Evolutionary conservation across 2,329 filamentous ascomycete species (phyloP), one percentile per base, ranked within the genome.

Genomic region (Grosmannia serpens): DNA sequence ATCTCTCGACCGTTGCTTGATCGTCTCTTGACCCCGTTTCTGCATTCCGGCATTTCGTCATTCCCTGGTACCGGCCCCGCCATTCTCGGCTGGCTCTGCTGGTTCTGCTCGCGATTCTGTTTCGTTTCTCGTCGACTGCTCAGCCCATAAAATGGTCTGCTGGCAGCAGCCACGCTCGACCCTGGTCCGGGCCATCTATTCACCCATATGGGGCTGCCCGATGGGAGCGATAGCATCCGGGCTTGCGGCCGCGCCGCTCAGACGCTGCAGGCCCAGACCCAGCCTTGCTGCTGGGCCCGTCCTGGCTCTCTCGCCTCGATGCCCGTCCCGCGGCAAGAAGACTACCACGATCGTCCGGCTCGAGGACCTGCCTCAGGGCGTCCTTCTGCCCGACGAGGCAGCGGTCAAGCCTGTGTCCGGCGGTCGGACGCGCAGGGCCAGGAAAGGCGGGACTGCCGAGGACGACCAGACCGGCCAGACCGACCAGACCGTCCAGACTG

Each of bases 341-440:
- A 82, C 78, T 6, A 78, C 69, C 66, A 76, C 78, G 3, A 77
- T 76, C 1, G 64, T 84, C 63, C 79, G 72, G 60, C 71, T 85
- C 5, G 75, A 78, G 11, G 81, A 84, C 55, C 71, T 85, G 35
- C 80, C 79, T 6, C 83, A 86, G 68, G 82, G 83, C 5, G 67
- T 72, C 5, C 68, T 86, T 47, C 71, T 76, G 41, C 41, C 41
- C 20, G 41, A 44, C 20, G 41, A 44, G 41, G 20, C 41, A 44
- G 41, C 41, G 41, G 41, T 44, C 41, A 44, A n/a, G 41, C 17
- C 41, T 44, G 17, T 44, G 20, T 50, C 63, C 73, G 49, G 27
- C 27, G 41, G 41, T 44, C 41, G 41, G 26, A 31, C 49, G n/a
- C 29, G 24, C 31, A 29, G 11, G 15, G 31, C n/a, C 29, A 27